Evolutionary conservation across 768 basidiomycete species (phyloP).

Genomic region (Suillus spraguei): DNA sequence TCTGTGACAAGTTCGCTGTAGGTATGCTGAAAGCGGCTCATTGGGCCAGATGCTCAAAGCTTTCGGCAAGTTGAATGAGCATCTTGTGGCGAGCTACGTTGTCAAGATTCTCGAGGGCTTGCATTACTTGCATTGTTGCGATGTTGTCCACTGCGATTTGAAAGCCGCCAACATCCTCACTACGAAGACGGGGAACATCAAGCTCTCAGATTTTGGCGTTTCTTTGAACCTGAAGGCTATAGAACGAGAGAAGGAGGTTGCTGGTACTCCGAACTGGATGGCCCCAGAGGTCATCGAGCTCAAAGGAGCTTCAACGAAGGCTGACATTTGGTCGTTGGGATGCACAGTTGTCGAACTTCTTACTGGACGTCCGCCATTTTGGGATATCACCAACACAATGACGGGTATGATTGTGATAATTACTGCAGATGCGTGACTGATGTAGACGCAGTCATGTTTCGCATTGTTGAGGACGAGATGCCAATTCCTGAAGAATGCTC

Average conservation of each 20-base stretch:
- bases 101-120: constrained; percentile 97
- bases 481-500: constrained; percentile 85
- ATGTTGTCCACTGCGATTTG: constrained; percentile 96
- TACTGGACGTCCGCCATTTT: constrained; percentile 91
- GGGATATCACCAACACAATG: constrained; percentile 88
- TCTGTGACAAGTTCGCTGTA: constrained; percentile 34
- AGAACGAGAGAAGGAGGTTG: constrained; percentile 83
- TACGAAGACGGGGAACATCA: constrained; percentile 97
- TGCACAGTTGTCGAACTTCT: constrained; percentile 95
- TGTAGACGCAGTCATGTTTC: constrained; percentile 80
- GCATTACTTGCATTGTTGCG: constrained; percentile 85
- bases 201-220: constrained; percentile 96
- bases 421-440: constrained; percentile 12
- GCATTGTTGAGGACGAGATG: constrained; percentile 91
- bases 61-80: constrained; percentile 93
- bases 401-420: constrained; percentile 57
- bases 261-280: constrained; percentile 99
- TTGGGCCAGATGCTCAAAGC: constrained; percentile 91
- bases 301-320: constrained; percentile 89
- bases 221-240: constrained; percentile 94
- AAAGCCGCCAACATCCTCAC: constrained; percentile 99
- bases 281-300: constrained; percentile 97
- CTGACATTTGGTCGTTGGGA: constrained; percentile 95
- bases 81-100: constrained; percentile 89
- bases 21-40: constrained; percentile 96